A percentile compares a stretch with the other conserved stretches of the same genome.
These are phyloP conservation scores for Colletotrichum eleusines DNA, from an alignment of 2,329 filamentous ascomycete species.

Conservation along the genomic window DNA sequence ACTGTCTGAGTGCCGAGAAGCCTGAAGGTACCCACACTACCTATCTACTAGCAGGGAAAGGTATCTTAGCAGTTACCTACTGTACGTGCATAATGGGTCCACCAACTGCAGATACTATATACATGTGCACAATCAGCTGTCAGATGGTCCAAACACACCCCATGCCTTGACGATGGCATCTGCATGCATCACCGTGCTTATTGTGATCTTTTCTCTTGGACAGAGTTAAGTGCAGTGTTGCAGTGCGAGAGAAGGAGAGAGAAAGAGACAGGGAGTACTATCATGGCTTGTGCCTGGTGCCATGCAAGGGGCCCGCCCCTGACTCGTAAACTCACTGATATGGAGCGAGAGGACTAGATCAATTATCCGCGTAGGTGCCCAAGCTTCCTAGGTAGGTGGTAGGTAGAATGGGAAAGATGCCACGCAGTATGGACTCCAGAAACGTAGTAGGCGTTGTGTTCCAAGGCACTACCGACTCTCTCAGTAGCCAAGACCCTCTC, in stretches of 20 bases:
- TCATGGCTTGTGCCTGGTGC: conserved; percentile 1
- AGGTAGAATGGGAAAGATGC: conserved; percentile 3
- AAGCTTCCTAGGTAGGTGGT: no score
- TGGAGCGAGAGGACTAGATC: background rate
- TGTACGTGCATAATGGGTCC: background rate
- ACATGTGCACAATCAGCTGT: background rate
- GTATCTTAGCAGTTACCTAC: conserved; percentile 6
- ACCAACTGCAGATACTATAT: background rate
- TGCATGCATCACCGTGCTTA: background rate
- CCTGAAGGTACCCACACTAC: background rate
- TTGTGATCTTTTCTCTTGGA: background rate
- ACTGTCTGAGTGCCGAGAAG: conserved; percentile 7
- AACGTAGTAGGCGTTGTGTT: conserved; percentile 35
- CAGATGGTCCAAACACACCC: background rate
- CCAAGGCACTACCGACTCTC: conserved; percentile 13
- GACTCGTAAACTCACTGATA: background rate
- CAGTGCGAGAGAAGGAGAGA: background rate
- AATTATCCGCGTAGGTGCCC: background rate
- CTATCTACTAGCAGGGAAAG: no score
- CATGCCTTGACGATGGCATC: background rate
- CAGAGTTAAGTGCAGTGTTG: background rate
- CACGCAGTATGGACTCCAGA: background rate
- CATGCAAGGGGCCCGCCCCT: conserved; percentile 22
- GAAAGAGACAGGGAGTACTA: background rate
- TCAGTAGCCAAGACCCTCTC: conserved; percentile 19